Percentiles rank a stretch among this genome's conserved stretches.
These are phyloP conservation scores for Cnidoscolus chayamansa DNA, from an alignment of 441 rosid genomes.

Conservation along the genomic window DNA sequence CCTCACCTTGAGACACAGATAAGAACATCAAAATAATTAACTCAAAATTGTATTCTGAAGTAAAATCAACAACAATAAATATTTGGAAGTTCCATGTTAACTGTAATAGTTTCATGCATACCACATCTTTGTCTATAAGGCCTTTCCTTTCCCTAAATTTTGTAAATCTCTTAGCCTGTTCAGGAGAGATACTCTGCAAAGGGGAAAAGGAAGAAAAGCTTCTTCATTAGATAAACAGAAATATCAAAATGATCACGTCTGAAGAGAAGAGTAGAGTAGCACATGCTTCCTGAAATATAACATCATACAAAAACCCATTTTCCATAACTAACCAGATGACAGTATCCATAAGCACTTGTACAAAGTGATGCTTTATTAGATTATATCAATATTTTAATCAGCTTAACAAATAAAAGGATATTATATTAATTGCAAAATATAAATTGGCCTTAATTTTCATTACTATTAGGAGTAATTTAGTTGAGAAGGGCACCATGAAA, in stretches of 20 bases:
- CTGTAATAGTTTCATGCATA: slow-evolving; percentile 36
- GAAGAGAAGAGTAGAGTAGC: neutral
- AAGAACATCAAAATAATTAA: slow-evolving; percentile 12
- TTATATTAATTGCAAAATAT: neutral
- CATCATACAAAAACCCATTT: neutral
- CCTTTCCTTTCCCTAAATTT: slow-evolving; percentile 97
- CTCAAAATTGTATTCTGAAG: slow-evolving; percentile 1
- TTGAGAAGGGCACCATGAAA: neutral
- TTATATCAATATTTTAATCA: neutral
- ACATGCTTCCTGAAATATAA: neutral
- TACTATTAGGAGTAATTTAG: neutral
- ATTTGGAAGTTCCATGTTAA: slow-evolving; percentile 1
- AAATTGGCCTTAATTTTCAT: neutral
- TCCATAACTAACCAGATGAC: neutral
- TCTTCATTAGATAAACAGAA: neutral
- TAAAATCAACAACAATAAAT: slow-evolving; percentile 19
- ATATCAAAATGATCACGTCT: neutral
- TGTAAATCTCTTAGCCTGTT: slow-evolving; percentile 88
- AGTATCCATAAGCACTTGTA: neutral
- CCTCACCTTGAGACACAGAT: slow-evolving; percentile 61
- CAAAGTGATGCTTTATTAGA: neutral
- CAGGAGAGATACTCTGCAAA: slow-evolving; percentile 80
- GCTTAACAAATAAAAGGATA: neutral
- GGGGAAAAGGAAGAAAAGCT: slow-evolving; percentile 5
- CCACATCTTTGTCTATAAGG: slow-evolving; percentile 94